Evolutionary conservation across 164 flowering plant genomes (phyloP).

Genomic region (Malania oleifera): DNA sequence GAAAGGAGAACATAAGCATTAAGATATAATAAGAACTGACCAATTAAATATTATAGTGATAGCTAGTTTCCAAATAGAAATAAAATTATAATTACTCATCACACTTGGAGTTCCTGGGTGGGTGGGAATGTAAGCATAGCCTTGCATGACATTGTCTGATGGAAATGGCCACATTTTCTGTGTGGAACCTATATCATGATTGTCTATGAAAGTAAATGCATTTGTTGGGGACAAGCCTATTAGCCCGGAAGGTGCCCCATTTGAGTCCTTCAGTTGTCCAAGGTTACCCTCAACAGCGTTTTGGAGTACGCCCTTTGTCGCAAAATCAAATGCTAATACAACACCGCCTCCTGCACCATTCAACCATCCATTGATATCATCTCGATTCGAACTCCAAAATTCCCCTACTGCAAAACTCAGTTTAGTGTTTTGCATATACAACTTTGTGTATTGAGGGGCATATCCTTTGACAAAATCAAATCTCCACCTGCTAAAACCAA

Average conservation of each 20-base stretch:
- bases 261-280: conserved; percentile 55
- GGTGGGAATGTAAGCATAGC: conserved; percentile 79
- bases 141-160: conserved; percentile 67
- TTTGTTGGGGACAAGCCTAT: conserved; percentile 55
- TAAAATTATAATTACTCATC: conserved; percentile 20
- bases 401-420: not conserved
- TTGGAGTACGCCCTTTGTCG: conserved; percentile 73
- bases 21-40: not conserved
- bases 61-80: not conserved
- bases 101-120: conserved; percentile 76
- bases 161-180: conserved; percentile 74
- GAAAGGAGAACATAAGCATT: not conserved
- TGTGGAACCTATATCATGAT: conserved; percentile 76
- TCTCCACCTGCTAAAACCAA: not conserved
- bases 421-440: not conserved
- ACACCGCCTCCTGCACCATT: conserved; percentile 45
- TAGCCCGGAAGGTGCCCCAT: conserved; percentile 66
- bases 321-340: conserved; percentile 66
- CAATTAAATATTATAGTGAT: not conserved
- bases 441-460: not conserved
- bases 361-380: no score
- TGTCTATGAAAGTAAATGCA: conserved; percentile 77
- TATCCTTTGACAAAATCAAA: not conserved
- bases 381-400: no score
- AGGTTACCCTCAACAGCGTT: conserved; percentile 57